A percentile compares a stretch with the other conserved stretches of the same genome.
These are phyloP conservation scores for Bonia amplexicaulis DNA, from an alignment of 176 grass and related monocot genomes.

Conservation along the genomic window DNA sequence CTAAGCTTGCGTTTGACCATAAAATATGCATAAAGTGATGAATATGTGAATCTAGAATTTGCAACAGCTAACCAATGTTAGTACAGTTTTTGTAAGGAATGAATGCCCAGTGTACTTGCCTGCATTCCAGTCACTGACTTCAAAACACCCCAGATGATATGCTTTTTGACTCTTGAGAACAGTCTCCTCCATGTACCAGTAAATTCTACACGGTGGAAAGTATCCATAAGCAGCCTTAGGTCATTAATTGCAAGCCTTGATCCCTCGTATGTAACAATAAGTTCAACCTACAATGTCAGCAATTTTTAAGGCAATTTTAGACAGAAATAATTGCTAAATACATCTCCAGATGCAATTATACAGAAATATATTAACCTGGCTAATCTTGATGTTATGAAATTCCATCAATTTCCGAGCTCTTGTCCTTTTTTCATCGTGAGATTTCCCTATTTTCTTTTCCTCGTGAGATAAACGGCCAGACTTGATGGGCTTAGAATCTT, in stretches of 20 bases:
- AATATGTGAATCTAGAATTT: not conserved
- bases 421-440: constrained; percentile 79
- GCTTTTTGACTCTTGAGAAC: constrained; percentile 95
- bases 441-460: constrained; percentile 84
- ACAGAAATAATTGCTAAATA: constrained; percentile 22
- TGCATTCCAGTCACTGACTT: constrained; percentile 99
- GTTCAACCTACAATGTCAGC: constrained; percentile 65
- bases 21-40: not conserved
- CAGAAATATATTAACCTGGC: constrained; percentile 63
- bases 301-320: constrained; percentile 19
- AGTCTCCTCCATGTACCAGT: constrained; percentile 97
- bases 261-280: constrained; percentile 94
- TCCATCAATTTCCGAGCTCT: constrained; percentile 83
- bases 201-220: constrained; percentile 83
- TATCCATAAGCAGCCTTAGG: constrained; percentile 95
- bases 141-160: constrained; percentile 98
- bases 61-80: not conserved
- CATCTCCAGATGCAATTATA: constrained; percentile 15
- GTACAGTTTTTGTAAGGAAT: not conserved
- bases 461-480: constrained; percentile 80
- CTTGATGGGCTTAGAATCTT: constrained; percentile 73
- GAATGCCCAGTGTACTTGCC: constrained; percentile 38
- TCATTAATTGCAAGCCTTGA: constrained; percentile 97
- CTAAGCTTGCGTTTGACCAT: not conserved
- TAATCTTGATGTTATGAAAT: constrained; percentile 98